Percentiles rank a stretch among this genome's conserved stretches.
Conservation (phyloP, 75 land plant genomes). For the Cryptomeria japonica region DNA sequence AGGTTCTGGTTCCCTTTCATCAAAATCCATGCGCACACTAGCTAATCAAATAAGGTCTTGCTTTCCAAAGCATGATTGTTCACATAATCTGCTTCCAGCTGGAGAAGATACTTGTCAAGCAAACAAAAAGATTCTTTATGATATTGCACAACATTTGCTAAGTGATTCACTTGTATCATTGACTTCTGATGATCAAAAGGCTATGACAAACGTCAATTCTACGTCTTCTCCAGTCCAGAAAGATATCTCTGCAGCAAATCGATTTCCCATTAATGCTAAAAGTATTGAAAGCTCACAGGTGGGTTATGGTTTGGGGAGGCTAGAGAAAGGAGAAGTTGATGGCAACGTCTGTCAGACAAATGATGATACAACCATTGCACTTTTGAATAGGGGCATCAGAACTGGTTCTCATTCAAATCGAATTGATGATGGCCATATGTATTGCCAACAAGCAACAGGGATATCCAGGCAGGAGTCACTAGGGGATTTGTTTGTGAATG, state of each 20-base stretch:
- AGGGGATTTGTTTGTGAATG: conserved; percentile 53
- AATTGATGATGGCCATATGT: not conserved
- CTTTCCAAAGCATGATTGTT: conserved; percentile 12
- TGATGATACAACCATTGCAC: not conserved
- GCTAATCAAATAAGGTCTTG: not conserved
- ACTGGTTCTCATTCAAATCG: not conserved
- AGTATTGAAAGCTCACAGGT: not conserved
- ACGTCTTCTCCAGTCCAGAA: conserved; percentile 17
- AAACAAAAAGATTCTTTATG: conserved; percentile 21
- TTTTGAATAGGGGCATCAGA: not conserved
- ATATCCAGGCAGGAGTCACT: conserved; percentile 57
- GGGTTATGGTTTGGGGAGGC: not conserved
- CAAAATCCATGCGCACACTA: not conserved
- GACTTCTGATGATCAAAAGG: conserved; percentile 14
- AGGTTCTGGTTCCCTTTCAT: not conserved
- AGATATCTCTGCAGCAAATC: conserved; percentile 9
- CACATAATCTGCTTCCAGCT: not conserved
- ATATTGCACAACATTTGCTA: conserved; percentile 36
- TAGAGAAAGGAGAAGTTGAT: not conserved
- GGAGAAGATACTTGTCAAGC: conserved; percentile 9
- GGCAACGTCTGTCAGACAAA: not conserved
- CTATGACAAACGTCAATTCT: conserved; percentile 15
- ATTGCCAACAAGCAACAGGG: not conserved
- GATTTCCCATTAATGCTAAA: not conserved
- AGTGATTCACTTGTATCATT: conserved; percentile 15